phyloP scores from a whole-genome alignment of 331 rosid genomes.

The Spiraea crenata region DNA sequence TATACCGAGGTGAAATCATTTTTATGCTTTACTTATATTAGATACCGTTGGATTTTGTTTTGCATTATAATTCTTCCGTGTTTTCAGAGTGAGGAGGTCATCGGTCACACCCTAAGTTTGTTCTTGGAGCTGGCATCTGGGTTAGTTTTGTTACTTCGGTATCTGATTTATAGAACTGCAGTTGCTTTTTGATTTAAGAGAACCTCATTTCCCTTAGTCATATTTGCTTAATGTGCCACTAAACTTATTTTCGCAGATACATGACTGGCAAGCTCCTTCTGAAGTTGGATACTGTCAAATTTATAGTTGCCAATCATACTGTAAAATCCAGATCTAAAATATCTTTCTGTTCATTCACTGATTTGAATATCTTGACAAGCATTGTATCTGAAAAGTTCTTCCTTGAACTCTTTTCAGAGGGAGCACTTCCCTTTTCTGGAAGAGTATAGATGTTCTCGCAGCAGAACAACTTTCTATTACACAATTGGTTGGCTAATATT shows the following conservation, averaged over 20 bases:
- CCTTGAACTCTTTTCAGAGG: constrained; percentile 50
- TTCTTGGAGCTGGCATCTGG: constrained; percentile 91
- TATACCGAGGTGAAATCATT: constrained; percentile 63
- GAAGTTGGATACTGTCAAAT: constrained; percentile 75
- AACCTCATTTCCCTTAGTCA: not conserved
- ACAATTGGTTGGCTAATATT: constrained; percentile 77
- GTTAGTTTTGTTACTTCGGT: constrained; percentile 45
- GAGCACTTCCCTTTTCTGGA: constrained; percentile 81
- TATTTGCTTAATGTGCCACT: constrained; percentile 4
- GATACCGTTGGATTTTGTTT: not conserved
- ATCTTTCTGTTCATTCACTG: not conserved
- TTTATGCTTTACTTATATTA: not conserved
- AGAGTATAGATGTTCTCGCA: constrained; percentile 74
- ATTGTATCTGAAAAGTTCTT: constrained; percentile 9
- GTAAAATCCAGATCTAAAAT: constrained; percentile 40
- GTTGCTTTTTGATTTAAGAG: constrained; percentile 9
- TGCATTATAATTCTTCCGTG: constrained; percentile 1
- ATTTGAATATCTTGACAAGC: not conserved
- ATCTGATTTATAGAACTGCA: constrained; percentile 14
- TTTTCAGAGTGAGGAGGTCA: constrained; percentile 88
- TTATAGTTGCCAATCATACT: constrained; percentile 68
- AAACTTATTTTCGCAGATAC: constrained; percentile 42
- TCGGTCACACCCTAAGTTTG: constrained; percentile 83
- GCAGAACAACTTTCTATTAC: constrained; percentile 82
- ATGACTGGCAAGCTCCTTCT: constrained; percentile 84